These are phyloP conservation scores for Breviolum minutum DNA, from an alignment of 73 alveolate species.

Conservation along the genomic window DNA sequence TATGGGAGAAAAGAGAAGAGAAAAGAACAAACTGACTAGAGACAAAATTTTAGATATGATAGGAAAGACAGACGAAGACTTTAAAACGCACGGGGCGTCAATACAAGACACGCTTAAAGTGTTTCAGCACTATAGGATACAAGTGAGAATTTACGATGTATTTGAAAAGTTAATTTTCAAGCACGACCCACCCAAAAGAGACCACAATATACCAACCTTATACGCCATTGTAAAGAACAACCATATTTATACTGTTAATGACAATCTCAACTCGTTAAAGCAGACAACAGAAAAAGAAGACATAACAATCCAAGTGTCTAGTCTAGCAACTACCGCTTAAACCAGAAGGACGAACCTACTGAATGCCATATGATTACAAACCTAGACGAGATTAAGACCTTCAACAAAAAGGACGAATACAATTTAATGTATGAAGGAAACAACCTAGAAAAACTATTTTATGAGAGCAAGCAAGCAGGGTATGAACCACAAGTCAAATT, in stretches of 20 bases:
- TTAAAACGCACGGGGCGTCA: not conserved
- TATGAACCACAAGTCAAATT: constrained; percentile 24
- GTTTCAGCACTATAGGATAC: constrained; percentile 4
- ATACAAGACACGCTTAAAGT: not conserved
- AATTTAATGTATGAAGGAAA: not conserved
- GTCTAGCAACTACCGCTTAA: constrained; percentile 6
- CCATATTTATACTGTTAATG: constrained; percentile 16
- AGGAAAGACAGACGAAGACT: constrained; percentile 11
- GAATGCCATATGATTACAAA: not conserved
- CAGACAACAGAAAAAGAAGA: not conserved
- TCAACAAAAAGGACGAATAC: not conserved
- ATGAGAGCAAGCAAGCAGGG: not conserved
- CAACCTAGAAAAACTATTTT: not conserved
- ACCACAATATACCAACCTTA: constrained; percentile 20
- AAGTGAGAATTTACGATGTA: constrained; percentile 15
- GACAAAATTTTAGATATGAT: not conserved
- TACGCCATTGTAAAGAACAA: constrained; percentile 45
- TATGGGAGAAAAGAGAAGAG: constrained; percentile 19
- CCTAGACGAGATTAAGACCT: not conserved
- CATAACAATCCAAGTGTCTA: not conserved
- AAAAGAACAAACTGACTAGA: constrained; percentile 9
- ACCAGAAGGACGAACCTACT: not conserved
- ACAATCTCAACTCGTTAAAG: not conserved
- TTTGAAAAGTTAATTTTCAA: not conserved
- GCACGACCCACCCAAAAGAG: constrained; percentile 20